Evolutionary conservation across 2,329 filamentous ascomycete genomes (phyloP).

Genomic region (Fusarium subglutinans): DNA sequence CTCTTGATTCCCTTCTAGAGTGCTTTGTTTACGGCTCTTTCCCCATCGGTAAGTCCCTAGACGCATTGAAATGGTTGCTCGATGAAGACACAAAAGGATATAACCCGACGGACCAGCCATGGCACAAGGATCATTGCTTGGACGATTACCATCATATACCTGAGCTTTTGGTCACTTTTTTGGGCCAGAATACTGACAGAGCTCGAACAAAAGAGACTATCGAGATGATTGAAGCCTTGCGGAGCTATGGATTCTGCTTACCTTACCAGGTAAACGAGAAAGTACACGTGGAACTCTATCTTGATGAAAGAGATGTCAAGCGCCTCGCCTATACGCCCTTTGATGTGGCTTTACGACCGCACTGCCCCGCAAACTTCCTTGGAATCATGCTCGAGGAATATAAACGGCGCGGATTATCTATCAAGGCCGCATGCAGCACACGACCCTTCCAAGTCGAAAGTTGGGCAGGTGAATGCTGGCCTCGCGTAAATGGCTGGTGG

Average conservation of each 20-base stretch:
- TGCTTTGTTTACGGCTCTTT: accelerated
- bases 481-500: no score
- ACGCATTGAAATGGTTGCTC: background rate
- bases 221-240: background rate
- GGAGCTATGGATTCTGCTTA: background rate
- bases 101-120: background rate
- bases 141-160: background rate
- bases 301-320: no score
- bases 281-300: no score
- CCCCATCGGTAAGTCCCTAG: background rate
- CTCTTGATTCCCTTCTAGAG: background rate
- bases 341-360: no score
- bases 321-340: no score
- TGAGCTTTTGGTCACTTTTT: background rate
- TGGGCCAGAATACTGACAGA: background rate
- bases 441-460: no score
- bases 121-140: background rate
- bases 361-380: no score
- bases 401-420: no score
- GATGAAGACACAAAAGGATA: background rate
- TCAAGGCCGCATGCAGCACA: no score
- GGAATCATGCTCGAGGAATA: no score
- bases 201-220: background rate
- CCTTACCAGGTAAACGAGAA: background rate
- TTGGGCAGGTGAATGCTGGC: no score